Conservation (phyloP, 768 basidiomycete genomes). For the Basidioascus undulatus region DNA sequence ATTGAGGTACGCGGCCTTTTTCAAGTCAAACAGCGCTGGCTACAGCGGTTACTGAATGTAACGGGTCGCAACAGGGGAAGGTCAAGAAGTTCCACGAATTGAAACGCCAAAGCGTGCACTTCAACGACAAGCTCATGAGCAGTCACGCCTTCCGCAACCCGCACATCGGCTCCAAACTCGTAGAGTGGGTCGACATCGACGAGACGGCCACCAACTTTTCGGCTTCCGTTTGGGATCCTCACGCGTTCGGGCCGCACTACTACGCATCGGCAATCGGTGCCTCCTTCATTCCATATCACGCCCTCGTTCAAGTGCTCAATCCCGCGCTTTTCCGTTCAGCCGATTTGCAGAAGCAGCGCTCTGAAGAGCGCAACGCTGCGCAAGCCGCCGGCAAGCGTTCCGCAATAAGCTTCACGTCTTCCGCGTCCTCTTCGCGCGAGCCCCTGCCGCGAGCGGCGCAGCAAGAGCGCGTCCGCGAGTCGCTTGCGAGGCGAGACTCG, state of each 20-base stretch:
- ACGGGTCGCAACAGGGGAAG: too few relatives aligned
- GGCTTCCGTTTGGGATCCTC: slow-evolving; percentile 43
- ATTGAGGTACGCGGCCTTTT: too few relatives aligned
- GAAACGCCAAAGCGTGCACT: slow-evolving; percentile 48
- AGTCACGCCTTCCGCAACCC: slow-evolving; percentile 88
- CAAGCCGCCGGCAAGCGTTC: slow-evolving; percentile 33
- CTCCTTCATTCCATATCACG: slow-evolving; percentile 11
- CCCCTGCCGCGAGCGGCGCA: too few relatives aligned
- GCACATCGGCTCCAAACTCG: slow-evolving; percentile 80
- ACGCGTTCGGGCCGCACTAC: slow-evolving; percentile 39
- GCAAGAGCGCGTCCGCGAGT: slow-evolving; percentile 1
- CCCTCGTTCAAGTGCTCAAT: background rate
- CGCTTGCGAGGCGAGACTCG: background rate
- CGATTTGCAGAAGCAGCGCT: slow-evolving; percentile 34
- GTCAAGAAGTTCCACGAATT: slow-evolving; percentile 51
- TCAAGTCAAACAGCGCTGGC: too few relatives aligned
- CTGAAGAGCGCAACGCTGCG: slow-evolving; percentile 32
- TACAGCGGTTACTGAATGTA: too few relatives aligned
- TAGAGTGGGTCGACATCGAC: slow-evolving; percentile 79
- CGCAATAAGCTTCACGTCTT: slow-evolving; percentile 36
- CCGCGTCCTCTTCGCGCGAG: background rate
- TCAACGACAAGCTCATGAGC: slow-evolving; percentile 85
- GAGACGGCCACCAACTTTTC: slow-evolving; percentile 72
- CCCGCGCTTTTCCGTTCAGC: slow-evolving; percentile 22
- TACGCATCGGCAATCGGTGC: slow-evolving; percentile 54